Conservation (phyloP, 2,329 filamentous ascomycete genomes). For the Sporothrix sp. region DNA sequence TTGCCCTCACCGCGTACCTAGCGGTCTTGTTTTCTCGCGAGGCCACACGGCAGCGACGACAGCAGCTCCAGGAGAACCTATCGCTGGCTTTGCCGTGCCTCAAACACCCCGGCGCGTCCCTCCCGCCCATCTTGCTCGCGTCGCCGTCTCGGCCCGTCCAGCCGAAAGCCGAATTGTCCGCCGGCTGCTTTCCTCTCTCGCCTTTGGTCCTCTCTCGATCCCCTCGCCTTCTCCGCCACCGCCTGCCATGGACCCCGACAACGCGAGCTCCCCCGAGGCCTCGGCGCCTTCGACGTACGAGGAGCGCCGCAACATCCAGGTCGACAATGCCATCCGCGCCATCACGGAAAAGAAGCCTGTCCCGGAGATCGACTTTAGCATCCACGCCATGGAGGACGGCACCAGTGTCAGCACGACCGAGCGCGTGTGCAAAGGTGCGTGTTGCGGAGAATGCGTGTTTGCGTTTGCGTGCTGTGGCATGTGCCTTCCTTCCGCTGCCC, state of each 20-base stretch:
- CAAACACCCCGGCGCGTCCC: too few relatives aligned
- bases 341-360: conserved; percentile 91
- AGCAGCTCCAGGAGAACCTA: too few relatives aligned
- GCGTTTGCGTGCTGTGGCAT: too few relatives aligned
- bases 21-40: too few relatives aligned
- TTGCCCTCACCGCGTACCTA: neutral
- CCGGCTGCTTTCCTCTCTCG: neutral
- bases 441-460: too few relatives aligned
- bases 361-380: conserved; percentile 95
- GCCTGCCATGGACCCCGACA: conserved; percentile 40
- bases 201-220: neutral
- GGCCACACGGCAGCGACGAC: neutral
- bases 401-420: conserved; percentile 90
- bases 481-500: too few relatives aligned
- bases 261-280: conserved; percentile 27
- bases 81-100: neutral
- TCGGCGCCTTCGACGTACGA: conserved; percentile 23
- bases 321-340: conserved; percentile 86
- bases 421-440: conserved; percentile 90
- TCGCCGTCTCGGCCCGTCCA: neutral
- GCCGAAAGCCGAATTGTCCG: neutral
- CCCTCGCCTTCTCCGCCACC: neutral
- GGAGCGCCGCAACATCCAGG: conserved; percentile 47
- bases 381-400: conserved; percentile 98
- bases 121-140: too few relatives aligned